A percentile compares a stretch with the other conserved stretches of the same genome.
Conservation (phyloP, 2,329 filamentous ascomycete species). For the Cladosporium velox region DNA sequence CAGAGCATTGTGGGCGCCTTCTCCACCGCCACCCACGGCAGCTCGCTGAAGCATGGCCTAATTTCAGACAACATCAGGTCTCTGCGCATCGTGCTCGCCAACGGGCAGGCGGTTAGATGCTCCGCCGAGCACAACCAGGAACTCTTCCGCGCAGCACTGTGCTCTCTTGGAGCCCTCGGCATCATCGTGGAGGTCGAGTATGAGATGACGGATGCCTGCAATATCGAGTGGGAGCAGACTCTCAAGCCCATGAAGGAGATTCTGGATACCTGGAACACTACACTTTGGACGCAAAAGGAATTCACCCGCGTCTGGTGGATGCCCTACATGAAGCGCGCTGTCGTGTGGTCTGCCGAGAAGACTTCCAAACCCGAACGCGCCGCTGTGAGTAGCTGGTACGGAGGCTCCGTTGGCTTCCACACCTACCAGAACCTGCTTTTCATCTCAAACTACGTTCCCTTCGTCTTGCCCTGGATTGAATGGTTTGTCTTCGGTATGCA, state of each 20-base stretch:
- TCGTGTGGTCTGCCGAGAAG: conserved; percentile 86
- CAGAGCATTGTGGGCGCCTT: conserved; percentile 93
- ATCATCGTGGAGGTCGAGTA: conserved; percentile 90
- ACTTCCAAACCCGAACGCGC: conserved; percentile 63
- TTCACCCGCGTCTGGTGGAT: conserved; percentile 98
- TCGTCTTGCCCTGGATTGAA: conserved; percentile 82
- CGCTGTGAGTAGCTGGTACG: conserved; percentile 74
- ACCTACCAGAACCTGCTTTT: conserved; percentile 91
- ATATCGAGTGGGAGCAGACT: conserved; percentile 83
- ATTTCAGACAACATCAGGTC: conserved; percentile 75
- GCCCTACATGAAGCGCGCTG: conserved; percentile 83
- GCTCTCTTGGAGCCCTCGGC: conserved; percentile 86
- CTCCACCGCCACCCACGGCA: conserved; percentile 90
- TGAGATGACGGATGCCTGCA: conserved; percentile 75
- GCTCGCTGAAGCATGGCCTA: conserved; percentile 78
- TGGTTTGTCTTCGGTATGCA: conserved; percentile 98
- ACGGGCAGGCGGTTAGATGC: conserved; percentile 73
- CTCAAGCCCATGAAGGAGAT: conserved; percentile 70
- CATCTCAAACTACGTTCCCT: conserved; percentile 73
- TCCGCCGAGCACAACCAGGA: conserved; percentile 67
- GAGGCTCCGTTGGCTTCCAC: conserved; percentile 77
- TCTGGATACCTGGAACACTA: conserved; percentile 68
- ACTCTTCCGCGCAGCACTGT: conserved; percentile 82
- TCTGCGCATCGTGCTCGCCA: conserved; percentile 78
- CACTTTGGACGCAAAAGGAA: conserved; percentile 80